A percentile compares a stretch with the other conserved stretches of the same genome.
Evolutionary conservation across 2,329 filamentous ascomycete genomes (phyloP).

Genomic region (Sporothrix curviconia): DNA sequence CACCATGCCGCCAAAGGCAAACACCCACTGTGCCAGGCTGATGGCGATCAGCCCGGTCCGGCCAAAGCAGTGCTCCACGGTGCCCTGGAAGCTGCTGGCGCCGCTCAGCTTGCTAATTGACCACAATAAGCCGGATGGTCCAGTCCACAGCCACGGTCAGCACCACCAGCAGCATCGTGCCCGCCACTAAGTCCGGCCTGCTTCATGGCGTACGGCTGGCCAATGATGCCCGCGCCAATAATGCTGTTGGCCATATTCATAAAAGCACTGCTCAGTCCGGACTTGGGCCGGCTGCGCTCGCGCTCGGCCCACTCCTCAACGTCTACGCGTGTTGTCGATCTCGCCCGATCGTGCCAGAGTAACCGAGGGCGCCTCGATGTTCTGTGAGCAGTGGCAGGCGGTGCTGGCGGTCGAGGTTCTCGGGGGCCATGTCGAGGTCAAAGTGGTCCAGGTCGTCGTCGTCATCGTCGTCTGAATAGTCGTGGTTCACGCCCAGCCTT

Average conservation of each 20-base stretch:
- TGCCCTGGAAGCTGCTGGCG: conserved; percentile 88
- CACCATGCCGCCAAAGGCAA: conserved; percentile 98
- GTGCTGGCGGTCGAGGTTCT: conserved; percentile 41
- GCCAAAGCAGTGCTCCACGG: conserved; percentile 93
- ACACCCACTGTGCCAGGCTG: conserved; percentile 86
- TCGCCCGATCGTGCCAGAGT: conserved; percentile 50
- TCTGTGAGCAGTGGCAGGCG: conserved; percentile 69
- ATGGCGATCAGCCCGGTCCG: conserved; percentile 83
- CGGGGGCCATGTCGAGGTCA: conserved; percentile 24
- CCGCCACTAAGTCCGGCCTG: conserved; percentile 83
- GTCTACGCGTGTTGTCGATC: conserved; percentile 26
- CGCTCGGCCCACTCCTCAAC: conserved; percentile 43
- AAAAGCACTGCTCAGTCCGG: conserved; percentile 78
- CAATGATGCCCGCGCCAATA: conserved; percentile 70
- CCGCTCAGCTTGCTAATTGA: conserved; percentile 97
- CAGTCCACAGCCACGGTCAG: conserved; percentile 88
- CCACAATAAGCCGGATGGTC: conserved; percentile 94
- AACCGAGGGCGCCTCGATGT: conserved; percentile 74
- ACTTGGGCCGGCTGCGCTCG: conserved; percentile 66
- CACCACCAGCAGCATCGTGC: conserved; percentile 67
- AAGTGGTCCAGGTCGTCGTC: conserved; percentile 25
- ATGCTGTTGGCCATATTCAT: conserved; percentile 99
- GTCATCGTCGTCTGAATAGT: conserved; percentile 14
- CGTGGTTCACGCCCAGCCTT: not conserved
- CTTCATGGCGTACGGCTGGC: conserved; percentile 91